Base-by-base conservation (phyloP, 352 stramenopile species). In the Thalassiosira livingstoniorum region DNA sequence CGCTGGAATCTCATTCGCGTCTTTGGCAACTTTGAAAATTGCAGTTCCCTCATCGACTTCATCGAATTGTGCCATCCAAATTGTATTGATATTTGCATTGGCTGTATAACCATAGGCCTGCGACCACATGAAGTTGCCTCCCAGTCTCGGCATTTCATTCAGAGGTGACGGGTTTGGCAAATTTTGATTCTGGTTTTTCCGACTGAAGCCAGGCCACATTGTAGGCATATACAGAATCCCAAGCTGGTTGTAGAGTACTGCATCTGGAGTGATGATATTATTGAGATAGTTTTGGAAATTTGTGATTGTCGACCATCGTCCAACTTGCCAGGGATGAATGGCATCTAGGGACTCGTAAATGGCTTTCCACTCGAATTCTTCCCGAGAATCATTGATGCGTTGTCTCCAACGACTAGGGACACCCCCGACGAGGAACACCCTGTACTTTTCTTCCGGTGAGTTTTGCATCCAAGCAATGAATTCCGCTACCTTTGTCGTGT, bases 301-400 rank as follows among this genome's bases (percentile, higher is more conserved):
- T 73, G 1, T 25, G n/a, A 45, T 58, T 1, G 55, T 69, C 7
- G 0, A 54, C 63, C 64, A 83, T 11, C 83, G 55, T 29, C 79
- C 83, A 25, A 87, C 83, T 43, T 79, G 73, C 83, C 83, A 90
- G 18, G 79, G 83, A 54, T 80, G 72, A 53, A 90, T 83, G 0
- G 67, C 70, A 75, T 87, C 75, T 2, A 87, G 71, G 15, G 57
- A 76, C 55, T 80, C 43, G 65, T 87, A 90, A 37, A 87, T 78
- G 29, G n/a, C 45, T 21, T 32, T 55, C 83, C 83, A 87, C 10
- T 21, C 71, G 21, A 15, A 0, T 34, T 76, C 60, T 4, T 10
- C 42, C 57, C 72, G 75, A 23, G 83, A 80, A 67, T 87, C 78
- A 25, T 32, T 25, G 1, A 11, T 47, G 1, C 62, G 64, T 54